Conservation (phyloP, 495 filamentous ascomycete species). For the Tuber borchii region DNA sequence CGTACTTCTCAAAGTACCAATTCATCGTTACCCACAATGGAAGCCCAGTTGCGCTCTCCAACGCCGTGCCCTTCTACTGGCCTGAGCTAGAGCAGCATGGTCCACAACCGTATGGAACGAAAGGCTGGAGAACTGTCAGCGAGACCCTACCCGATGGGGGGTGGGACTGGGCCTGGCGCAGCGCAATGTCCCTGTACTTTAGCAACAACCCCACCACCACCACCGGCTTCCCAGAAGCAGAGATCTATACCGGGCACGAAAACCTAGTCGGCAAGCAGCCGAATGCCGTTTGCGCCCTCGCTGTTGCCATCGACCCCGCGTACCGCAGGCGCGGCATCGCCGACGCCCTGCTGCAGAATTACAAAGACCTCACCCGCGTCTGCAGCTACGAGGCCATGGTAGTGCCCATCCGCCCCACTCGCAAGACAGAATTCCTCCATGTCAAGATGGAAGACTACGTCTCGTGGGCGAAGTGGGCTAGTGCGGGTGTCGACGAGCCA, state of each 20-base stretch:
- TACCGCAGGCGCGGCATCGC: neutral
- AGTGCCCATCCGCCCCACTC: neutral
- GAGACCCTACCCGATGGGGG: neutral
- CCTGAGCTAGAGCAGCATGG: neutral
- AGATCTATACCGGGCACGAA: neutral
- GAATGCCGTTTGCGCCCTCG: neutral
- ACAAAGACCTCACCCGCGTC: neutral
- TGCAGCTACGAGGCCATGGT: neutral
- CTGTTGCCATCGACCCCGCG: neutral
- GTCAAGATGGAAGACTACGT: neutral
- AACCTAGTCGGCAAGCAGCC: neutral
- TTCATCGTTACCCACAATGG: neutral
- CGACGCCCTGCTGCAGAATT: neutral
- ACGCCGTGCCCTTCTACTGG: neutral
- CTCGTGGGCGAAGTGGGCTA: neutral
- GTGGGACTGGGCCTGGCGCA: neutral
- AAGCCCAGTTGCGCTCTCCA: neutral
- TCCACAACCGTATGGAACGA: neutral
- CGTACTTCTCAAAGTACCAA: neutral
- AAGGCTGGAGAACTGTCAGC: neutral
- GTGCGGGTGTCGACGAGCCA: neutral
- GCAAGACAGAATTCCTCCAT: neutral
- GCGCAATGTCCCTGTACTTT: neutral
- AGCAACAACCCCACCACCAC: neutral
- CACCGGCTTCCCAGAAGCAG: neutral